These are phyloP conservation scores for Trichosporon coremiiforme DNA, from an alignment of 1,284 basidiomycete genomes.

Conservation along the genomic window DNA sequence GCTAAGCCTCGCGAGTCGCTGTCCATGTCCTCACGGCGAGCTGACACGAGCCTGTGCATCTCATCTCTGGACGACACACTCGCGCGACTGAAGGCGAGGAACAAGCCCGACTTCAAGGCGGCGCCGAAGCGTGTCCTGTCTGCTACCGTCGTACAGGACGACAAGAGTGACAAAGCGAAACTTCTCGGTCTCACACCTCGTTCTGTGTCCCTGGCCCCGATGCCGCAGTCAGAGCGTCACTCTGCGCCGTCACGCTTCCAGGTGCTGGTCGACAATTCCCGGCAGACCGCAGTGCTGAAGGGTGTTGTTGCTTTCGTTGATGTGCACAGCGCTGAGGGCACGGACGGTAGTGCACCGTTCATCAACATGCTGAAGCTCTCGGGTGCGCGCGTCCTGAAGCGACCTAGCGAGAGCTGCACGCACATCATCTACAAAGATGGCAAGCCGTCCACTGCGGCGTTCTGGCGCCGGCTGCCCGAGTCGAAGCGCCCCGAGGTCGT, in stretches of 20 bases:
- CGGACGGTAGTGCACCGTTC: constrained; percentile 80
- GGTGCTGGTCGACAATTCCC: background rate
- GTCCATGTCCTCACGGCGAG: constrained; percentile 36
- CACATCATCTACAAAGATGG: constrained; percentile 92
- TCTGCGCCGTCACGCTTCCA: constrained; percentile 12
- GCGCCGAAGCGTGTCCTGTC: background rate
- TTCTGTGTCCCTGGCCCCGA: background rate
- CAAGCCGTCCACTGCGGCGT: constrained; percentile 70
- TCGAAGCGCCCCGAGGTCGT: constrained; percentile 68
- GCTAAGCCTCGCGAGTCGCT: constrained; percentile 23
- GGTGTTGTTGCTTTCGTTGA: constrained; percentile 86
- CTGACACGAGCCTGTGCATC: constrained; percentile 46
- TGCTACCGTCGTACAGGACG: background rate
- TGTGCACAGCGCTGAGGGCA: constrained; percentile 80
- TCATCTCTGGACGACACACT: constrained; percentile 48
- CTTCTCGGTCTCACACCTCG: background rate
- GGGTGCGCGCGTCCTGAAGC: constrained; percentile 69
- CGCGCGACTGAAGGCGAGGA: constrained; percentile 37
- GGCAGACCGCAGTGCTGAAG: constrained; percentile 58
- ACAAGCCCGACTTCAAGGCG: constrained; percentile 17
- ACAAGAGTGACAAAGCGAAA: constrained; percentile 5
- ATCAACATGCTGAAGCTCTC: constrained; percentile 77
- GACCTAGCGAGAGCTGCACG: constrained; percentile 65
- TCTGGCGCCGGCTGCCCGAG: constrained; percentile 63
- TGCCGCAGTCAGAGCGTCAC: background rate